Evolutionary conservation across 805 yeast genomes (phyloP).

Genomic region (Alloascoidea africana): DNA sequence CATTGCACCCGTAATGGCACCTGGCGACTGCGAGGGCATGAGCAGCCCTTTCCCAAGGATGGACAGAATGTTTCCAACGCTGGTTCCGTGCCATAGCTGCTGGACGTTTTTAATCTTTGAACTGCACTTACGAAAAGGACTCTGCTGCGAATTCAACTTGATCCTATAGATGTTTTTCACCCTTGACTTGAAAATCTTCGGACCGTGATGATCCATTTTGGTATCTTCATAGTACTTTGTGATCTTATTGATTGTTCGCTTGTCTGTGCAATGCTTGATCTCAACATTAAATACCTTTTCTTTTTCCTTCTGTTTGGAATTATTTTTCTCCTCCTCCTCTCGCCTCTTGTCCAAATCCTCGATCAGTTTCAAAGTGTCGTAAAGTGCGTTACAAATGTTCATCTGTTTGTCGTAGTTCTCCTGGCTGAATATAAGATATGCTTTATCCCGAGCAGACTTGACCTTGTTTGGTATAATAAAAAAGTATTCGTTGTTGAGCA

Average conservation of each 20-base stretch:
- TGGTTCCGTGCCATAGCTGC: not conserved
- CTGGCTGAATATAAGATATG: not conserved
- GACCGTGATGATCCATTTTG: not conserved
- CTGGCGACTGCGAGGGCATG: not conserved
- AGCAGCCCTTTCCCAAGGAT: not conserved
- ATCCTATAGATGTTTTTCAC: not conserved
- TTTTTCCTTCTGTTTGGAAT: not conserved
- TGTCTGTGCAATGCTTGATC: not conserved
- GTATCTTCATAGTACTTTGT: not conserved
- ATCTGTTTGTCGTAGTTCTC: not conserved
- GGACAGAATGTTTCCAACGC: not conserved
- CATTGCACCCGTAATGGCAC: not conserved
- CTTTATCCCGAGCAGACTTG: not conserved
- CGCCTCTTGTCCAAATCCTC: not conserved
- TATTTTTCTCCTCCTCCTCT: not conserved
- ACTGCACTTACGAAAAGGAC: not conserved
- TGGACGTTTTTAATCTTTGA: not conserved
- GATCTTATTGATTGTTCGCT: not conserved
- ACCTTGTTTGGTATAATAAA: not conserved
- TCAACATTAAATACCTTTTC: not conserved
- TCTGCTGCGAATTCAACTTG: not conserved
- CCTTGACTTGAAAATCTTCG: not conserved
- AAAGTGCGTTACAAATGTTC: conserved; percentile 1
- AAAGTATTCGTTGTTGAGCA: not conserved
- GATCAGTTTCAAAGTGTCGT: not conserved